Percentiles rank a stretch among this genome's conserved stretches.
Conservation (phyloP, 2,329 filamentous ascomycete genomes). For the Neoascochyta sp. region DNA sequence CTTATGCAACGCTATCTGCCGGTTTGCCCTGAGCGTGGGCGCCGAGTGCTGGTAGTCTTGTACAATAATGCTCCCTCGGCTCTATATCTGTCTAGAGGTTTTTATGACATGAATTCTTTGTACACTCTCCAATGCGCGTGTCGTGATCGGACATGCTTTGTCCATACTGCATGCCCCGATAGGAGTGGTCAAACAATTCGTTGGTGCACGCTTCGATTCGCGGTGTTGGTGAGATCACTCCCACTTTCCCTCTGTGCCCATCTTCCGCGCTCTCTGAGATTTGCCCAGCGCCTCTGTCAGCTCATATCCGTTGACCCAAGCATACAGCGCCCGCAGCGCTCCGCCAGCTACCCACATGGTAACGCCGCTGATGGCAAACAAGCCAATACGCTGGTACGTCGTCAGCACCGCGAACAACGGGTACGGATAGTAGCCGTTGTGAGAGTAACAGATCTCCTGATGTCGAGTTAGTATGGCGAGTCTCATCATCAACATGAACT, state of each 20-base stretch:
- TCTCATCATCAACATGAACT: not conserved
- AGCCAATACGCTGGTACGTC: slow-evolving; percentile 60
- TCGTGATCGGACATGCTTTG: too few species aligned
- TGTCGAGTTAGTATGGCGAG: not conserved
- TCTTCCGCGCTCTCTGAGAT: slow-evolving; percentile 15
- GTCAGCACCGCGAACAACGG: slow-evolving; percentile 71
- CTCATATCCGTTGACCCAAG: slow-evolving; percentile 57
- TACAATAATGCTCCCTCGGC: too few species aligned
- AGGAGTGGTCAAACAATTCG: too few species aligned
- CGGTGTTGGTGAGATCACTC: slow-evolving; percentile 7
- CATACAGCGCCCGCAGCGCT: slow-evolving; percentile 67
- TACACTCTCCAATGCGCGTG: too few species aligned
- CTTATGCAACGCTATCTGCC: too few species aligned
- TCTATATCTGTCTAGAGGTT: too few species aligned
- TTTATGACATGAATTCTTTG: too few species aligned
- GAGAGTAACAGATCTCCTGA: slow-evolving; percentile 61
- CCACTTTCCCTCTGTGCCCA: slow-evolving; percentile 17
- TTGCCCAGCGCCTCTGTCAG: slow-evolving; percentile 19
- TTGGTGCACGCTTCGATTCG: too few species aligned
- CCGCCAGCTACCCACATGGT: slow-evolving; percentile 70
- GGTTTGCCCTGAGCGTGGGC: too few species aligned
- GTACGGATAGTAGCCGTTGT: slow-evolving; percentile 77
- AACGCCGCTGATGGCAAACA: slow-evolving; percentile 67
- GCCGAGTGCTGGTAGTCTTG: too few species aligned
- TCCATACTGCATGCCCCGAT: too few species aligned